phyloP scores from a whole-genome alignment of 169 alveolate species.

The Ophryocystis elektroscirrha region DNA sequence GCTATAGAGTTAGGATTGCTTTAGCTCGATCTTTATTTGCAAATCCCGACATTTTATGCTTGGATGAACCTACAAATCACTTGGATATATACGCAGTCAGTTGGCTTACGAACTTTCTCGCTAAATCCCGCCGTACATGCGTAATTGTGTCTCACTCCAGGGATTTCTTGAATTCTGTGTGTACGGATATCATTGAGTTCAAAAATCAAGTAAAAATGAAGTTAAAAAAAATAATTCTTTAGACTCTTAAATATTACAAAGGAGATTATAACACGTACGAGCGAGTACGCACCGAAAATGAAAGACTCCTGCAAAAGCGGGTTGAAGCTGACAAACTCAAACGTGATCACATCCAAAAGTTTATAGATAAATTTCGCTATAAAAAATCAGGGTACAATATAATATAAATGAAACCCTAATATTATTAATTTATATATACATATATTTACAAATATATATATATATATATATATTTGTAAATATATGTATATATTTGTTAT shows the following conservation, averaged over 20 bases:
- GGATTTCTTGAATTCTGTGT: conserved; percentile 72
- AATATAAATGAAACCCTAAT: conserved; percentile 1
- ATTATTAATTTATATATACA: no score
- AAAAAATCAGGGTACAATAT: conserved; percentile 41
- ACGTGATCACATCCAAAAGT: conserved; percentile 69
- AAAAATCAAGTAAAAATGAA: no score
- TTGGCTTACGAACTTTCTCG: conserved; percentile 75
- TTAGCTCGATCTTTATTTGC: conserved; percentile 55
- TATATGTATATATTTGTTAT: no score
- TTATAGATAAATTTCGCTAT: conserved; percentile 73
- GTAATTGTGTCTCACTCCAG: conserved; percentile 85
- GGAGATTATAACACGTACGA: conserved; percentile 83
- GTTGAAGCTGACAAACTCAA: conserved; percentile 58
- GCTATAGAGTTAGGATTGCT: conserved; percentile 39
- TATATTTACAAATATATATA: no score
- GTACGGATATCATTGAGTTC: conserved; percentile 78
- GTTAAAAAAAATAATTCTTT: no score
- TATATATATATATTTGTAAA: no score
- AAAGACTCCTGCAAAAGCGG: conserved; percentile 48
- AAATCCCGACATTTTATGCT: conserved; percentile 70
- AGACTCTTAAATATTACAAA: conserved; percentile 54
- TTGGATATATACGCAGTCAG: conserved; percentile 80
- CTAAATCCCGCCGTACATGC: conserved; percentile 60
- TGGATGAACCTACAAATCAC: conserved; percentile 91
- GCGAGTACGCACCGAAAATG: conserved; percentile 54